Conservation (phyloP, 768 basidiomycete genomes). For the Amanita brunnescens region DNA sequence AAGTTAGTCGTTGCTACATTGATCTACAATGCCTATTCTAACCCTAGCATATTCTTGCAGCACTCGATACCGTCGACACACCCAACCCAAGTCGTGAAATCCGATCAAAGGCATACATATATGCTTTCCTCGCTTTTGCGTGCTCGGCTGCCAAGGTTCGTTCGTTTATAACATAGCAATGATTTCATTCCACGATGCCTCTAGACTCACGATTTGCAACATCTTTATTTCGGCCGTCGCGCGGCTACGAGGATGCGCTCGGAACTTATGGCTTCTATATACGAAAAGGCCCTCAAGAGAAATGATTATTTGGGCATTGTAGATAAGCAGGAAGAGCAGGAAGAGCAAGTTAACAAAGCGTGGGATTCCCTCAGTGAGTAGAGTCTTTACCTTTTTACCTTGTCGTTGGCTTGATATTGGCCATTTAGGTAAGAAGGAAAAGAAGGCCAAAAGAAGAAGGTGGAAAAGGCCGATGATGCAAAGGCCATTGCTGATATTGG, state of each 20-base stretch:
- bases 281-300: conserved; percentile 80
- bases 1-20: conserved; percentile 38
- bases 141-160: conserved; percentile 47
- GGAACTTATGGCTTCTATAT: conserved; percentile 80
- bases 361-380: not conserved
- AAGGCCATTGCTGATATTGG: conserved; percentile 80
- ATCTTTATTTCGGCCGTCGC: conserved; percentile 77
- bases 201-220: conserved; percentile 56
- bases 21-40: not conserved
- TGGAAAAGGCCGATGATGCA: conserved; percentile 39
- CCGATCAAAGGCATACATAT: conserved; percentile 61
- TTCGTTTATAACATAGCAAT: not conserved
- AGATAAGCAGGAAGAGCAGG: conserved; percentile 26
- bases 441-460: conserved; percentile 6
- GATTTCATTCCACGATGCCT: not conserved
- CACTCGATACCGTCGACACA: conserved; percentile 46
- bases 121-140: conserved; percentile 66
- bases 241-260: conserved; percentile 62
- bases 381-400: not conserved
- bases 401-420: not conserved
- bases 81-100: conserved; percentile 38
- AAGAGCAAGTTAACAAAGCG: conserved; percentile 3
- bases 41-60: conserved; percentile 17
- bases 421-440: conserved; percentile 1
- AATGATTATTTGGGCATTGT: conserved; percentile 78